phyloP scores from a whole-genome alignment of 176 grass and related monocot species.

The Avena insularis region DNA sequence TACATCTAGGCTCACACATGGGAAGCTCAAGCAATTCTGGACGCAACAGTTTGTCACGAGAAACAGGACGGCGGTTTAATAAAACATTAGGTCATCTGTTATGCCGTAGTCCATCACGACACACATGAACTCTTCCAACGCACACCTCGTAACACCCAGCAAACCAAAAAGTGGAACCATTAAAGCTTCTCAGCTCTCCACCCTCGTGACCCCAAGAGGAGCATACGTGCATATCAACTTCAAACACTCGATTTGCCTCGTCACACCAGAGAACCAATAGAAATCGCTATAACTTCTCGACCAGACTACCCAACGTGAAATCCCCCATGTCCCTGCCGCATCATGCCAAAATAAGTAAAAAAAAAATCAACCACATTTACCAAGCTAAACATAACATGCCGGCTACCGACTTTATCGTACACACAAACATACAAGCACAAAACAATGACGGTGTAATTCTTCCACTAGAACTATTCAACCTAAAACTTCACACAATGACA shows the following conservation, averaged over 20 bases:
- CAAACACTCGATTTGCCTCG: not conserved
- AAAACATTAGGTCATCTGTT: not conserved
- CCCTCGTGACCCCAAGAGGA: not conserved
- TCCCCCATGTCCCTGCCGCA: not conserved
- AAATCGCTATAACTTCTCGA: not conserved
- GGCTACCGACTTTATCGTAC: not conserved
- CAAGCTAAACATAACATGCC: too few species aligned
- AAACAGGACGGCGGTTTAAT: slow-evolving; percentile 12
- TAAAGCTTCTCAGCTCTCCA: not conserved
- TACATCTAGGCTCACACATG: not conserved
- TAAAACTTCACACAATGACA: not conserved
- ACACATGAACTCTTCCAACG: not conserved
- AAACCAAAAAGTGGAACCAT: slow-evolving; percentile 4
- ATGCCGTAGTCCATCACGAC: not conserved
- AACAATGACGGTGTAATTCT: not conserved
- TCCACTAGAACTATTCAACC: not conserved
- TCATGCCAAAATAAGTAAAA: not conserved
- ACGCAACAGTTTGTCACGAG: not conserved
- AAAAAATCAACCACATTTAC: not conserved
- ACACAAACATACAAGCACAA: not conserved
- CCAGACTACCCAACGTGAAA: not conserved
- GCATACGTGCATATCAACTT: slow-evolving; percentile 4
- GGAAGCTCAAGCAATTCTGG: slow-evolving; percentile 10
- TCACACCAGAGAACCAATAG: not conserved
- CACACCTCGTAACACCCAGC: not conserved